Evolutionary conservation across 148 eudicot species (phyloP).

Genomic region (Camellia sinensis): DNA sequence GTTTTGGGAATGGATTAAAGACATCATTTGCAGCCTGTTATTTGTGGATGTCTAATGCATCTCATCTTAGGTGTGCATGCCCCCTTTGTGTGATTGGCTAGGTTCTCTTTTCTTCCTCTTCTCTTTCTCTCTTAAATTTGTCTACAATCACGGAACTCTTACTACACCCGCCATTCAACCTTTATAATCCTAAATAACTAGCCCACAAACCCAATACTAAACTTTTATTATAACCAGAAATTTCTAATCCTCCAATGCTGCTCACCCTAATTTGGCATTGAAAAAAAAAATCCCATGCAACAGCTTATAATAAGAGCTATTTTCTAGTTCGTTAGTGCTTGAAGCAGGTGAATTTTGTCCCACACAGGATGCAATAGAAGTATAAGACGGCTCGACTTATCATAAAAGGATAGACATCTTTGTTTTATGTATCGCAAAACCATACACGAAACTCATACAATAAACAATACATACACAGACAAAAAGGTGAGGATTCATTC

Average conservation of each 20-base stretch:
- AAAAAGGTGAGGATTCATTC: background rate
- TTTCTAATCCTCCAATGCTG: background rate
- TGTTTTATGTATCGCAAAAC: background rate
- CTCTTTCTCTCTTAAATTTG: background rate
- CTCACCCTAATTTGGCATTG: background rate
- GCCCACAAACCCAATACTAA: background rate
- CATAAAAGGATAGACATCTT: background rate
- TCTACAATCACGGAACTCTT: too few species aligned
- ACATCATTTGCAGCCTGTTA: background rate
- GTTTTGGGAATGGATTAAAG: background rate
- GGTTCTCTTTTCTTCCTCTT: background rate
- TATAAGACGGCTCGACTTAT: background rate
- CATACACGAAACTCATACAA: too few species aligned
- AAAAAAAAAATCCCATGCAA: background rate
- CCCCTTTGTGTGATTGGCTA: background rate
- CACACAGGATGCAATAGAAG: background rate
- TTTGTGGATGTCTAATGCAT: background rate
- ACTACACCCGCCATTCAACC: background rate
- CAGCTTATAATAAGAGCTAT: background rate
- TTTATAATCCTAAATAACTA: background rate
- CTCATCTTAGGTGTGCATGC: background rate
- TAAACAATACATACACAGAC: background rate
- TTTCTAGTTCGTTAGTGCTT: background rate
- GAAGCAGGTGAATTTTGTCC: background rate
- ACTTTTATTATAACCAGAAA: background rate